Percentiles rank a stretch among this genome's conserved stretches.
Conservation (phyloP, 768 basidiomycete species). For the Cystofilobasidium bisporidii region DNA sequence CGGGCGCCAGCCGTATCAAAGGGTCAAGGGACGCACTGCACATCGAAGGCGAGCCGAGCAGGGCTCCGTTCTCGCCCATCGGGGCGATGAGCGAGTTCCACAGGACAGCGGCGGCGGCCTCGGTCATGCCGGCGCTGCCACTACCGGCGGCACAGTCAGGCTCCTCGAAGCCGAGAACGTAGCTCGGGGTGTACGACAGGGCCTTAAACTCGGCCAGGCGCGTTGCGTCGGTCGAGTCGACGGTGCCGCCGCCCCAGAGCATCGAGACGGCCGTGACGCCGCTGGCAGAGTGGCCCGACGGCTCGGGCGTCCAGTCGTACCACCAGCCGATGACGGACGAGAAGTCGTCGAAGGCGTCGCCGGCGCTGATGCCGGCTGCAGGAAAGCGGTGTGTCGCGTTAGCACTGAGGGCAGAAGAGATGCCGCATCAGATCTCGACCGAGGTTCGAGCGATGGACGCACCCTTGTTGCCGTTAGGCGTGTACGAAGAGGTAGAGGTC, state of each 20-base stretch:
- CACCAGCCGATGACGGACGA: slow-evolving; percentile 37
- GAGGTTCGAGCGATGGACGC: not conserved
- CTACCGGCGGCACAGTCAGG: slow-evolving; percentile 37
- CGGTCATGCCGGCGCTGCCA: slow-evolving; percentile 19
- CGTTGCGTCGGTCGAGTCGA: slow-evolving; percentile 34
- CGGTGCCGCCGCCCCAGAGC: slow-evolving; percentile 29
- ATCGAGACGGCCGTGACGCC: slow-evolving; percentile 15
- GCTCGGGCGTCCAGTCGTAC: slow-evolving; percentile 34
- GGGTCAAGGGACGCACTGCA: slow-evolving; percentile 29
- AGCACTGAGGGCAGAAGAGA: too few relatives aligned
- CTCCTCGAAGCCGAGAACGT: slow-evolving; percentile 39
- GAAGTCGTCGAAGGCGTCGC: slow-evolving; percentile 30
- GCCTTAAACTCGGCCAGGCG: slow-evolving; percentile 36
- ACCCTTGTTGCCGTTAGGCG: slow-evolving; percentile 9
- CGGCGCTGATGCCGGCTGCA: slow-evolving; percentile 39
- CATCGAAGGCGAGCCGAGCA: slow-evolving; percentile 39
- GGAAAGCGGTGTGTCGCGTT: too few relatives aligned
- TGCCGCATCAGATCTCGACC: too few relatives aligned
- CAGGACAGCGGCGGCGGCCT: slow-evolving; percentile 30
- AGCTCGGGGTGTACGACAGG: slow-evolving; percentile 34
- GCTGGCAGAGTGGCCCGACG: not conserved
- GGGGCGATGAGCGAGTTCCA: slow-evolving; percentile 38
- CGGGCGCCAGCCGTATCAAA: not conserved
- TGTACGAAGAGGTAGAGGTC: not conserved
- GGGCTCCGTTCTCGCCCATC: slow-evolving; percentile 33